These are phyloP conservation scores for Lasiodiplodia theobromae DNA, from an alignment of 2,329 filamentous ascomycete genomes.

Conservation along the genomic window DNA sequence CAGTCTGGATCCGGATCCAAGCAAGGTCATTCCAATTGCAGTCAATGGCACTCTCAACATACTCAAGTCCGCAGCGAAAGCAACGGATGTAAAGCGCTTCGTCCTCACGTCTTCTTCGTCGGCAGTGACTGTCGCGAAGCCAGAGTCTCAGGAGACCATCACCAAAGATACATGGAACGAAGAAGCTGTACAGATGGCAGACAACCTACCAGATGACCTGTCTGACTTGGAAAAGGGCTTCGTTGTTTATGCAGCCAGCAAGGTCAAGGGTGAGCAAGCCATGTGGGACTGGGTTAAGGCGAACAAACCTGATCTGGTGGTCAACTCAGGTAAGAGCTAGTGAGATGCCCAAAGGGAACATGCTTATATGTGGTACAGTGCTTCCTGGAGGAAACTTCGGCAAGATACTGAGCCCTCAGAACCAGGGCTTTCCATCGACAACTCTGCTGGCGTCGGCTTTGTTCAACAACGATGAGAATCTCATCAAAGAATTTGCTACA, in stretches of 20 bases:
- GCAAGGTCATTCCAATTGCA: slow-evolving; percentile 53
- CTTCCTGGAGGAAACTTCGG: slow-evolving; percentile 32
- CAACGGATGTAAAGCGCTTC: slow-evolving; percentile 52
- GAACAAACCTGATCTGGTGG: slow-evolving; percentile 49
- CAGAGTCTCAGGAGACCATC: slow-evolving; percentile 40
- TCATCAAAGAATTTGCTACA: neutral
- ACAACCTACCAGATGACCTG: slow-evolving; percentile 30
- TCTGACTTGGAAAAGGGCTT: slow-evolving; percentile 36
- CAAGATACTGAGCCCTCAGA: slow-evolving; percentile 27
- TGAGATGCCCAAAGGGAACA: neutral
- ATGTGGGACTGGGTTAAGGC: slow-evolving; percentile 52
- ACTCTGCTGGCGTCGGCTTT: slow-evolving; percentile 30
- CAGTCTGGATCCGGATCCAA: slow-evolving; percentile 45
- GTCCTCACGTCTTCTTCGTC: slow-evolving; percentile 54
- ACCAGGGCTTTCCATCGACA: slow-evolving; percentile 34
- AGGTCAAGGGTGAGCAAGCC: slow-evolving; percentile 50
- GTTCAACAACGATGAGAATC: slow-evolving; percentile 30
- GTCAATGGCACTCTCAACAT: slow-evolving; percentile 47
- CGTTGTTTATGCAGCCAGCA: slow-evolving; percentile 51
- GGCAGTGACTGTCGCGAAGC: slow-evolving; percentile 38
- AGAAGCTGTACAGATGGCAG: slow-evolving; percentile 40
- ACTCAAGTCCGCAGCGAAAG: slow-evolving; percentile 50
- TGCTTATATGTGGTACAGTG: neutral
- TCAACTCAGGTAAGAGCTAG: slow-evolving; percentile 40
- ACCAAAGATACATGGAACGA: slow-evolving; percentile 45